A percentile compares a stretch with the other conserved stretches of the same genome.
Evolutionary conservation across 768 basidiomycete genomes (phyloP).

Genomic region (Lactarius quietus): DNA sequence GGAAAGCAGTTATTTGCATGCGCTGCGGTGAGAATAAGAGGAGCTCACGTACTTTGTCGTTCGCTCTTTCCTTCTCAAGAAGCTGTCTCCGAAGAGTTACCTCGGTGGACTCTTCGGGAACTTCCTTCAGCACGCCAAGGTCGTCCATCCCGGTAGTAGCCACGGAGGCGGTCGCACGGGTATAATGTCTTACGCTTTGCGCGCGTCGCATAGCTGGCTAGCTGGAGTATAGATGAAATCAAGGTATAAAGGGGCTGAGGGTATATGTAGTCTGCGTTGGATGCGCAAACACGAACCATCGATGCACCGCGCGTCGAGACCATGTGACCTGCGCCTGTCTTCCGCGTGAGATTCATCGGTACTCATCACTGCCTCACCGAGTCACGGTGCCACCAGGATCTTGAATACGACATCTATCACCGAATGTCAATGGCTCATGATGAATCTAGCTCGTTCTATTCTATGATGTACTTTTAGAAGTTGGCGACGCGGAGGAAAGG

Average conservation of each 20-base stretch:
- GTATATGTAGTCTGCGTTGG: neutral
- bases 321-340: slow-evolving; percentile 4
- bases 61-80: slow-evolving; percentile 26
- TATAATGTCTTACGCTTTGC: slow-evolving; percentile 24
- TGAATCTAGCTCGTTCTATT: too few species aligned
- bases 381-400: neutral
- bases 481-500: neutral
- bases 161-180: slow-evolving; percentile 14
- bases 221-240: neutral
- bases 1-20: neutral
- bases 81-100: slow-evolving; percentile 23
- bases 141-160: slow-evolving; percentile 17
- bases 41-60: slow-evolving; percentile 18
- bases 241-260: slow-evolving; percentile 10
- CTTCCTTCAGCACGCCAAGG: slow-evolving; percentile 23
- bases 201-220: slow-evolving; percentile 21
- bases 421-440: neutral
- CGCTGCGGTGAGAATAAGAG: neutral
- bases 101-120: slow-evolving; percentile 19
- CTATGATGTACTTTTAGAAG: too few species aligned
- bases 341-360: neutral
- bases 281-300: neutral
- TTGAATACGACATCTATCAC: too few species aligned
- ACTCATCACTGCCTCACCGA: neutral
- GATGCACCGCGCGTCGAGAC: slow-evolving; percentile 3